Conservation (phyloP, 371 early-diverging fungal species). For the Dentiscutata heterogama region DNA sequence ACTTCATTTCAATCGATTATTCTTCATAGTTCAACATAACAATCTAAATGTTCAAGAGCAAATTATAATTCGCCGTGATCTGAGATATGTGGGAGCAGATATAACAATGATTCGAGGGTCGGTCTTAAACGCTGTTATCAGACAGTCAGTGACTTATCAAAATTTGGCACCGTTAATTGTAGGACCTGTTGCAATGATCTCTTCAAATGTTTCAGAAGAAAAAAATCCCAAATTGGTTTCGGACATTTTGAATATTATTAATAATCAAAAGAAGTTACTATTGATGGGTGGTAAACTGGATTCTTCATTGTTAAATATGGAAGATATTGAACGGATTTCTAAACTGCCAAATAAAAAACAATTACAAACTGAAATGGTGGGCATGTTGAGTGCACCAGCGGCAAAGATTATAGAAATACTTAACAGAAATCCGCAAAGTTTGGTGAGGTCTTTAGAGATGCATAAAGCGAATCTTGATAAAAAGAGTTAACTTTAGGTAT, state of each 20-base stretch:
- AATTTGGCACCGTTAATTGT: constrained; percentile 66
- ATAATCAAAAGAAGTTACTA: constrained; percentile 71
- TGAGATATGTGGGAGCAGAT: constrained; percentile 54
- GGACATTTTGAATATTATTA: constrained; percentile 59
- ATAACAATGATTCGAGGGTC: constrained; percentile 65
- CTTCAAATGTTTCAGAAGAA: constrained; percentile 58
- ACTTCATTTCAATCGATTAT: constrained; percentile 63
- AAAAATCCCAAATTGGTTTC: constrained; percentile 60
- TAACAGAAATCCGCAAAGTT: constrained; percentile 55
- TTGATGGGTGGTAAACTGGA: constrained; percentile 75
- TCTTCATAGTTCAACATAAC: constrained; percentile 76
- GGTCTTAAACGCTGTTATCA: constrained; percentile 64
- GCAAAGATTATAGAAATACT: constrained; percentile 64
- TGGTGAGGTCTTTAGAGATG: constrained; percentile 53
- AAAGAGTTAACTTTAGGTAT: too few relatives aligned
- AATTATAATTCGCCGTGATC: constrained; percentile 63
- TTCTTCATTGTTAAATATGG: constrained; percentile 61
- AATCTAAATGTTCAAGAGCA: constrained; percentile 73
- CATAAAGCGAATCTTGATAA: constrained; percentile 47
- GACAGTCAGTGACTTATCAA: constrained; percentile 61
- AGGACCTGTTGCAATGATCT: constrained; percentile 68
- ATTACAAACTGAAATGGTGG: constrained; percentile 65
- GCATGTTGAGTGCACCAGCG: constrained; percentile 68
- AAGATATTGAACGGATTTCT: constrained; percentile 65
- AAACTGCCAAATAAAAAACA: constrained; percentile 67